These are phyloP conservation scores for Diplogelasinospora grovesii DNA, from an alignment of 495 filamentous ascomycete genomes.

Conservation along the genomic window DNA sequence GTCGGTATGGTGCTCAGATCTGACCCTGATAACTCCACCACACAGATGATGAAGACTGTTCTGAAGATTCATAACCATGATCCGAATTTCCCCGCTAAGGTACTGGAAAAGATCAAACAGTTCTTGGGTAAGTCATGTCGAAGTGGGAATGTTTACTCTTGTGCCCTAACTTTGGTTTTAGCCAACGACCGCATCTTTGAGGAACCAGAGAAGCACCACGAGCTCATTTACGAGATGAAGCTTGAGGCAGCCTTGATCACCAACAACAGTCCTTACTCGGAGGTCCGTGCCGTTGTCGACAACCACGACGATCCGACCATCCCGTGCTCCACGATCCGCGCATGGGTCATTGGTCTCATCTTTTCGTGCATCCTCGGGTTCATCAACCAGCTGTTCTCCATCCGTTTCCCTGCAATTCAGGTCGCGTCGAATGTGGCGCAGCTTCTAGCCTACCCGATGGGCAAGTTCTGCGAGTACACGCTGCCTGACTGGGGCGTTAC, in stretches of 20 bases:
- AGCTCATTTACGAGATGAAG: conserved; percentile 35
- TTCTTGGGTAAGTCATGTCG: conserved; percentile 21
- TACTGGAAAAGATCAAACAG: conserved; percentile 25
- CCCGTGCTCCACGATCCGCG: conserved; percentile 29
- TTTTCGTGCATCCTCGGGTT: conserved; percentile 28
- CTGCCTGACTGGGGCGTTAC: conserved; percentile 33
- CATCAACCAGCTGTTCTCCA: conserved; percentile 33
- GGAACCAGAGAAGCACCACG: conserved; percentile 22
- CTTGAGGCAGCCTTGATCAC: conserved; percentile 35
- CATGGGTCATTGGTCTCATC: conserved; percentile 29
- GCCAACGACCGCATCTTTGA: conserved; percentile 20
- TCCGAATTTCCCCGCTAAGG: conserved; percentile 30
- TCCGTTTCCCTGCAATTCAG: conserved; percentile 27
- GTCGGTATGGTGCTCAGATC: no score
- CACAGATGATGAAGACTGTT: conserved; percentile 25
- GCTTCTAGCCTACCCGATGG: conserved; percentile 31
- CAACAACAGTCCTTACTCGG: conserved; percentile 38
- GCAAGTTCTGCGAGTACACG: conserved; percentile 25
- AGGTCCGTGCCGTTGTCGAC: conserved; percentile 42
- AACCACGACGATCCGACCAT: conserved; percentile 32
- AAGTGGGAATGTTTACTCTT: background rate
- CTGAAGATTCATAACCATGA: conserved; percentile 29
- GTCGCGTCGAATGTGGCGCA: conserved; percentile 30
- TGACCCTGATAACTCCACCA: background rate
- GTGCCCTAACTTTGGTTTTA: conserved; percentile 4